Evolutionary conservation across 2,329 filamentous ascomycete genomes (phyloP).

Genomic region (Ceratocystis smalleyi): DNA sequence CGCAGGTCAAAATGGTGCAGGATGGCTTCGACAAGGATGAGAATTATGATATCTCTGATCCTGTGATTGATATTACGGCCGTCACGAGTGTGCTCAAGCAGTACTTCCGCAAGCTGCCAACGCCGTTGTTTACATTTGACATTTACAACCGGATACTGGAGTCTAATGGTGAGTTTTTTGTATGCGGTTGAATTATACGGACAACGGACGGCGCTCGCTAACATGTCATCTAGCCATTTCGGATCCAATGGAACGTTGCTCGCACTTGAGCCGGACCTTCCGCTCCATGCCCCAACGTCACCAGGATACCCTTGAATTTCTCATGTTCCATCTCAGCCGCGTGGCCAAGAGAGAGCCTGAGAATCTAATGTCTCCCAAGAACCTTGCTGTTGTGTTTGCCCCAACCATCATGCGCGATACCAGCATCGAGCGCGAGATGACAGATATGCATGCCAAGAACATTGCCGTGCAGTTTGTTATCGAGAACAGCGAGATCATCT

Average conservation of each 20-base stretch:
- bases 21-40: slow-evolving; percentile 78
- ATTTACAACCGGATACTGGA: slow-evolving; percentile 83
- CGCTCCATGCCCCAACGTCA: slow-evolving; percentile 68
- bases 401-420: slow-evolving; percentile 91
- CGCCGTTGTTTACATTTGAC: slow-evolving; percentile 77
- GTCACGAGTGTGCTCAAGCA: slow-evolving; percentile 94
- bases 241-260: slow-evolving; percentile 50
- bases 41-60: slow-evolving; percentile 85
- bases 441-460: slow-evolving; percentile 88
- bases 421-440: slow-evolving; percentile 86
- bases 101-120: slow-evolving; percentile 87
- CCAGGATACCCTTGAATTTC: slow-evolving; percentile 76
- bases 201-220: slow-evolving; percentile 14
- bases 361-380: slow-evolving; percentile 94
- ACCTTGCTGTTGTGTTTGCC: slow-evolving; percentile 90
- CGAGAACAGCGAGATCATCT: slow-evolving; percentile 74
- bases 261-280: slow-evolving; percentile 57
- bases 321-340: slow-evolving; percentile 81
- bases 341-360: slow-evolving; percentile 70
- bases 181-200: not conserved
- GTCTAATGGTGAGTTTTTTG: slow-evolving; percentile 45
- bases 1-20: slow-evolving; percentile 77
- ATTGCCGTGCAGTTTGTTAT: slow-evolving; percentile 82
- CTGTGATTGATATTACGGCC: slow-evolving; percentile 84
- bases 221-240: slow-evolving; percentile 38